phyloP scores from a whole-genome alignment of 2,329 filamentous ascomycete genomes.

The Alternaria conjuncta region DNA sequence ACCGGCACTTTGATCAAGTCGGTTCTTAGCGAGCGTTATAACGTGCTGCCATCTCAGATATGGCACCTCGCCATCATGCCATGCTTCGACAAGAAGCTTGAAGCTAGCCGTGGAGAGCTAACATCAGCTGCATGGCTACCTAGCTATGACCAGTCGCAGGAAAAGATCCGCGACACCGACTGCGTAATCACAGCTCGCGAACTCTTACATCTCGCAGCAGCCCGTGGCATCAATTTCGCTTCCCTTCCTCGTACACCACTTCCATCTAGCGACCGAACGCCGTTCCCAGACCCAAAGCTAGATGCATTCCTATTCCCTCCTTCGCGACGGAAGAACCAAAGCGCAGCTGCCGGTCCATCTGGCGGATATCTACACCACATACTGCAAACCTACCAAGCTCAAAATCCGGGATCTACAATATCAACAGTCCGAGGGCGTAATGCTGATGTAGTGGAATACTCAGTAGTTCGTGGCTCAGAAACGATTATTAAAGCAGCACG shows the following conservation, averaged over 20 bases:
- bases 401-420: slow-evolving; percentile 74
- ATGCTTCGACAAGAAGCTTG: slow-evolving; percentile 98
- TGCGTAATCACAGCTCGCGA: slow-evolving; percentile 98
- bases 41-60: slow-evolving; percentile 77
- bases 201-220: slow-evolving; percentile 85
- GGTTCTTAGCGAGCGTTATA: slow-evolving; percentile 73
- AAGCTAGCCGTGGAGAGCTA: slow-evolving; percentile 91
- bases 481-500: slow-evolving; percentile 64
- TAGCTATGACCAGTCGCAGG: slow-evolving; percentile 26
- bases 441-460: slow-evolving; percentile 87
- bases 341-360: slow-evolving; percentile 74
- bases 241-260: slow-evolving; percentile 67
- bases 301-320: slow-evolving; percentile 75
- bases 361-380: slow-evolving; percentile 90
- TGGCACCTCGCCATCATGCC: slow-evolving; percentile 98
- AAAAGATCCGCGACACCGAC: slow-evolving; percentile 80
- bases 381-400: slow-evolving; percentile 74
- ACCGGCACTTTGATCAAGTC: slow-evolving; percentile 91
- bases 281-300: slow-evolving; percentile 76
- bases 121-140: slow-evolving; percentile 76
- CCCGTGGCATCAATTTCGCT: slow-evolving; percentile 79
- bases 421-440: slow-evolving; percentile 80
- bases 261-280: slow-evolving; percentile 52
- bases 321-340: slow-evolving; percentile 45
- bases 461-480: slow-evolving; percentile 61